phyloP scores from a whole-genome alignment of 1,139 yeast genomes.

The Magnusiomyces ingens region DNA sequence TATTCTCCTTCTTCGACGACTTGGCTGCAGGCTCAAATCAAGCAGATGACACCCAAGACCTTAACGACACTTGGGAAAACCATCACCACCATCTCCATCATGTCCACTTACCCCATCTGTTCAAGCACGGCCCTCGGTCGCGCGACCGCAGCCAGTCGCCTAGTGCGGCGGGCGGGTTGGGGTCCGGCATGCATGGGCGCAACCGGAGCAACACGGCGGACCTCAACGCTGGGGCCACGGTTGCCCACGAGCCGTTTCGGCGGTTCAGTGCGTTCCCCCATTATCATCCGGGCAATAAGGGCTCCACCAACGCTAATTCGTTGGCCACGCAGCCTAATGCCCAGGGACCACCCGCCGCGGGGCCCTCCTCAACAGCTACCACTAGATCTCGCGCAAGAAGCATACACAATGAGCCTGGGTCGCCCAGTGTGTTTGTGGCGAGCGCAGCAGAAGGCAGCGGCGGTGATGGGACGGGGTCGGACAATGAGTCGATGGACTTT shows the following conservation, averaged over 20 bases:
- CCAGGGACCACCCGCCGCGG: background rate
- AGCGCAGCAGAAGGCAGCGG: background rate
- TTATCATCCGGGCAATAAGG: background rate
- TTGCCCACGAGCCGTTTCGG: background rate
- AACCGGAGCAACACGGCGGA: too few species aligned
- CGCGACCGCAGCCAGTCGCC: background rate
- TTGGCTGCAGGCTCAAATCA: too few species aligned
- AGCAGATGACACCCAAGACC: too few species aligned
- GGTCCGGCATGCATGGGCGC: too few species aligned
- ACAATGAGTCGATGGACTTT: constrained; percentile 3
- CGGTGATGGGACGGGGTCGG: background rate
- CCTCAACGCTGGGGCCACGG: too few species aligned
- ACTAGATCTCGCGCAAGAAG: background rate
- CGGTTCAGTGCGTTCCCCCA: background rate
- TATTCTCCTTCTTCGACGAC: too few species aligned
- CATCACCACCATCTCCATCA: background rate
- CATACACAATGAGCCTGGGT: background rate
- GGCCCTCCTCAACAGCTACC: background rate
- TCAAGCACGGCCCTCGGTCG: background rate
- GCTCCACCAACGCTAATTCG: background rate
- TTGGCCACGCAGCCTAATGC: background rate
- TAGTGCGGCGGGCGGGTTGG: too few species aligned
- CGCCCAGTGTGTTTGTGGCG: background rate
- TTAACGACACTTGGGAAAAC: background rate
- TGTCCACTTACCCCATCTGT: background rate